Percentiles rank a stretch among this genome's conserved stretches.
These are phyloP conservation scores for Salix dunnii DNA, from an alignment of 345 rosid genomes.

Conservation along the genomic window DNA sequence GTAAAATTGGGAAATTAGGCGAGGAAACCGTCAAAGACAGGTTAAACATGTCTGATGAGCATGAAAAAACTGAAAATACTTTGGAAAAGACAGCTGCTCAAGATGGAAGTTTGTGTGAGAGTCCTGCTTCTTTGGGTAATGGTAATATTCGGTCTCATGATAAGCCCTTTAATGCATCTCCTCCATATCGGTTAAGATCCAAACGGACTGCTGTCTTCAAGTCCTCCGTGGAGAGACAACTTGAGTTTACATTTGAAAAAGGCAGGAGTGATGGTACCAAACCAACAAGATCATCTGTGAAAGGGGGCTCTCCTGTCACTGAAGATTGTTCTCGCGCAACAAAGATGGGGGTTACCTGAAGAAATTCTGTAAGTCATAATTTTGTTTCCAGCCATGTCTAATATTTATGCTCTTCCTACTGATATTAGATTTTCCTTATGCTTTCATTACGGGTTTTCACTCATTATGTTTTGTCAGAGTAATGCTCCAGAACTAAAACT, in stretches of 20 bases:
- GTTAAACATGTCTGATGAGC: constrained; percentile 24
- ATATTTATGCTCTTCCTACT: no score
- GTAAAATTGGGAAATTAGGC: constrained; percentile 26
- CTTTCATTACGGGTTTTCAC: neutral
- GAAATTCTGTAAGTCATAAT: constrained; percentile 32
- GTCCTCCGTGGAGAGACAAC: constrained; percentile 85
- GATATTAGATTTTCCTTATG: neutral
- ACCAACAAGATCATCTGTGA: constrained; percentile 31
- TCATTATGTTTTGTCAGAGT: neutral
- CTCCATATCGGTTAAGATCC: constrained; percentile 80
- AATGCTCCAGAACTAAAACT: neutral
- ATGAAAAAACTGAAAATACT: constrained; percentile 28
- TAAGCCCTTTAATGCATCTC: constrained; percentile 72
- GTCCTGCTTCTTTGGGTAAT: constrained; percentile 38
- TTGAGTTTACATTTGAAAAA: constrained; percentile 61
- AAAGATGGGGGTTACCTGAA: constrained; percentile 38
- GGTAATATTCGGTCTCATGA: constrained; percentile 31
- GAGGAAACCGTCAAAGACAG: constrained; percentile 29
- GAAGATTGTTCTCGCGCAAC: constrained; percentile 34
- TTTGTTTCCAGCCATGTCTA: constrained; percentile 28
- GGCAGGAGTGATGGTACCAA: constrained; percentile 39
- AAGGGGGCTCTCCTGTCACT: constrained; percentile 26
- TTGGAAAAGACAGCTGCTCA: constrained; percentile 27
- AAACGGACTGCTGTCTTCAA: constrained; percentile 72
- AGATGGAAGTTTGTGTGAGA: constrained; percentile 31